Conservation (phyloP, 345 rosid species). For the Erucastrum elatum region DNA sequence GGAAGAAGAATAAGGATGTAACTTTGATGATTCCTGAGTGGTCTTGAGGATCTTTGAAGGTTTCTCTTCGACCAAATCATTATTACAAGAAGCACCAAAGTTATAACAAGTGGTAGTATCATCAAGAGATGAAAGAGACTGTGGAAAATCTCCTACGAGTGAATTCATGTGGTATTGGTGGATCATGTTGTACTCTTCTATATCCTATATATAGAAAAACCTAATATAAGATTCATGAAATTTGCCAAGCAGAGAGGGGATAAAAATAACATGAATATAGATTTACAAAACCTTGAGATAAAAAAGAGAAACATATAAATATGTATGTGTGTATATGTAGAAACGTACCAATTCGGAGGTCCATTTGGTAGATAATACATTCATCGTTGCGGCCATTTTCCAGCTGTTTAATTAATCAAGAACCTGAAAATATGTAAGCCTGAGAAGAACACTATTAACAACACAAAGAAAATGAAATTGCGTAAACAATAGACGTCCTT, state of each 20-base stretch:
- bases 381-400: slow-evolving; percentile 24
- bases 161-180: slow-evolving; percentile 35
- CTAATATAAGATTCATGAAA: background rate
- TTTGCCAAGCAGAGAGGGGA: background rate
- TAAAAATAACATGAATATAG: background rate
- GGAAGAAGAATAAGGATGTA: background rate
- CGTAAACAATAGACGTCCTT: background rate
- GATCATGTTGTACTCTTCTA: slow-evolving; percentile 31
- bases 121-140: slow-evolving; percentile 8
- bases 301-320: background rate
- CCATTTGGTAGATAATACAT: slow-evolving; percentile 26
- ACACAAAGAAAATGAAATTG: background rate
- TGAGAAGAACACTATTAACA: background rate
- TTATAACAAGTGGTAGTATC: slow-evolving; percentile 7
- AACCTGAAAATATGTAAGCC: slow-evolving; percentile 19
- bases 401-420: background rate
- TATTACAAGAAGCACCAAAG: slow-evolving; percentile 8
- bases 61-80: slow-evolving; percentile 3
- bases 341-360: slow-evolving; percentile 18
- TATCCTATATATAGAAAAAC: slow-evolving; percentile 24
- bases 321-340: background rate
- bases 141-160: slow-evolving; percentile 31
- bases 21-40: slow-evolving; percentile 1
- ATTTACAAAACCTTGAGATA: background rate
- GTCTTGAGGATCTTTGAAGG: slow-evolving; percentile 32